Evolutionary conservation across 495 filamentous ascomycete genomes (phyloP).

Genomic region (Penicillium verhagenii): DNA sequence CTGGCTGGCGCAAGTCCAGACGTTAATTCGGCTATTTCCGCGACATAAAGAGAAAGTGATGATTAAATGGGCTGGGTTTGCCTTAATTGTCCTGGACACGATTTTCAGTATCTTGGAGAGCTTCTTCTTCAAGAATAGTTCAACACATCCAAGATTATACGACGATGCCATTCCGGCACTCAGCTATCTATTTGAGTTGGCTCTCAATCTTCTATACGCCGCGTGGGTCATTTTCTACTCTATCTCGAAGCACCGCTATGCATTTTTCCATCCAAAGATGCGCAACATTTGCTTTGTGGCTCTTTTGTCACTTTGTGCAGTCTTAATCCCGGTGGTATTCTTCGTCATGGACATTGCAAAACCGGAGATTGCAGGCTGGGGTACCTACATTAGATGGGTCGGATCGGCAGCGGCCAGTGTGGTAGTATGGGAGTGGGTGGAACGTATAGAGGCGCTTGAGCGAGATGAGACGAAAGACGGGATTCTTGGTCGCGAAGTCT

Average conservation of each 20-base stretch:
- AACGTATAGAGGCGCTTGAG: constrained; percentile 95
- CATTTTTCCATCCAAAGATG: constrained; percentile 92
- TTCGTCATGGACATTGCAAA: constrained; percentile 92
- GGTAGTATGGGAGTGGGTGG: constrained; percentile 99
- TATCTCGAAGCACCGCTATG: constrained; percentile 86
- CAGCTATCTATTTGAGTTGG: constrained; percentile 88
- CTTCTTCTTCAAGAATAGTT: constrained; percentile 64
- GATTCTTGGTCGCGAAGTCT: constrained; percentile 89
- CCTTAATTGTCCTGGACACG: constrained; percentile 84
- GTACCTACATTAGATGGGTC: constrained; percentile 96
- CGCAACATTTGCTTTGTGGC: constrained; percentile 87
- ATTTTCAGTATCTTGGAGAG: constrained; percentile 86
- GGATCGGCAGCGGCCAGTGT: constrained; percentile 94
- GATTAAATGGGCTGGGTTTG: constrained; percentile 98
- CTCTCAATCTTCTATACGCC: constrained; percentile 85
- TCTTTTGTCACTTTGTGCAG: constrained; percentile 69
- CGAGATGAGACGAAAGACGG: constrained; percentile 95
- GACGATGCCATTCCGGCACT: constrained; percentile 88
- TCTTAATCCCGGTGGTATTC: constrained; percentile 91
- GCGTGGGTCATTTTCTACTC: constrained; percentile 97
- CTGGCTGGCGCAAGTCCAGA: constrained; percentile 97
- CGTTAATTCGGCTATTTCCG: constrained; percentile 90
- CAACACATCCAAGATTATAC: constrained; percentile 66
- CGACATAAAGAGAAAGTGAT: constrained; percentile 96
- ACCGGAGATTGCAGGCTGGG: constrained; percentile 87